Base-by-base conservation (phyloP, 306 rosid genomes). In the Ochetophila trinervis region DNA sequence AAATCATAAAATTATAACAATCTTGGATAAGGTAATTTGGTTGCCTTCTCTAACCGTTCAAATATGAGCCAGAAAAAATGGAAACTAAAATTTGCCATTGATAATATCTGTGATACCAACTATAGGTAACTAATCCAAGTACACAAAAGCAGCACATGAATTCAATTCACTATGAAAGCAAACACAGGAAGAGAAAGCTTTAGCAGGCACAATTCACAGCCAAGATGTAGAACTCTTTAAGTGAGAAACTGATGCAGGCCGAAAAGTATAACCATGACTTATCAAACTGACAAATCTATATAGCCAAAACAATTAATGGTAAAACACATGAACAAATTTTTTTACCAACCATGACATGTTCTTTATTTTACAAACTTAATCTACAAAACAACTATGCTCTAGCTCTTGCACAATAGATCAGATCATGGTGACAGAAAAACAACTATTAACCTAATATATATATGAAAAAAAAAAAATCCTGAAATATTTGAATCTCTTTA, bases 371-470 rank as follows among this genome's bases (percentile, higher is more conserved):
- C 52, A 17, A 37, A 17, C 35, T 37, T 53, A 47, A 66, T 54
- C 60, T 19, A 42, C 27, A 30, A 18, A 55, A 27, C 30, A 22
- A 51, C 32, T 19, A 14, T 30, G 49, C 60, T 52, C 50, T 30
- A 12, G 32, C 50, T 18, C 48, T 17, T 53, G 8, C 27, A 20
- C 48, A n/a, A n/a, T n/a, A 55, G 44, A 21, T 37, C 22, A 54
- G 34, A 42, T 44, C 57, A 21, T n/a, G 19, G 61, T 60, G 53
- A 17, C 52, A 42, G 55, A 21, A 42, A 42, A 58, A 61, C 61
- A 62, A 62, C 5, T 13, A 19, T 18, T 19, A 67, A 67, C 37
- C 8, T 19, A 14, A 47, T 35, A 34, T 36, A 16, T 17, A 3
- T 40, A 27, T 27, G 32, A 63, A 32, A 63, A 17, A 35, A 4